Base-by-base conservation (phyloP, 345 rosid genomes). In the Eutrema yunnanense region DNA sequence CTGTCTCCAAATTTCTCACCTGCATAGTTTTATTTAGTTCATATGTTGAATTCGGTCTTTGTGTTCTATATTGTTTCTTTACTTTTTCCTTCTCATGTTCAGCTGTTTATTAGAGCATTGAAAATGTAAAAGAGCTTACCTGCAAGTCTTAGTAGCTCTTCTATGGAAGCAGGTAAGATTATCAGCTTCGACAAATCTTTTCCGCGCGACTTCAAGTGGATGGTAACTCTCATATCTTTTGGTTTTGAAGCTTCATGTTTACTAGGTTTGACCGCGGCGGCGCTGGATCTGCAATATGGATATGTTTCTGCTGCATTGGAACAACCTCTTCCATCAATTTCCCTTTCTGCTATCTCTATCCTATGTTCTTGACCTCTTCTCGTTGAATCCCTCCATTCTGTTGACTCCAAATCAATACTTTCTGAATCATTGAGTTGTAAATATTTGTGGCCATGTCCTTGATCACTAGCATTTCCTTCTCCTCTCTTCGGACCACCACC, bases 1-100 rank as follows among this genome's bases (percentile, higher is more conserved):
- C 65, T 33, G 42, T 81, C 72, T 78, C 89, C 90, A 74, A 82
- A 87, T 81, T 88, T 94, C 14, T 89, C 88, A 73, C 99, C 99
- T 94, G 89, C 63, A 50, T 13, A 4, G 44, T 56, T 38, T 19
- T 56, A 8, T 38, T 34, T 36, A 32, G 16, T 36, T 38, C 29
- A 26, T 11, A n/a, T 19, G 9, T 47, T 3, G 22, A 67, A 48
- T 6, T 10, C 6, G 5, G 2, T 50, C 16, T 69, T 16, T 32
- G n/a, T 51, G 3, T 62, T 53, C 2, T 27, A 0, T n/a, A 10
- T 41, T 27, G 30, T 48, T 38, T 40, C 1, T 30, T 26, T 9
- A 50, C 30, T 27, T 37, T 1, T 49, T 26, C 14, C 4, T 40
- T 50, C 5, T 52, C 33, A 40, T 41, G 37, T 16, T 40, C 36